Evolutionary conservation across 2,329 filamentous ascomycete species (phyloP).

Genomic region (Pseudocercospora macadamiae): DNA sequence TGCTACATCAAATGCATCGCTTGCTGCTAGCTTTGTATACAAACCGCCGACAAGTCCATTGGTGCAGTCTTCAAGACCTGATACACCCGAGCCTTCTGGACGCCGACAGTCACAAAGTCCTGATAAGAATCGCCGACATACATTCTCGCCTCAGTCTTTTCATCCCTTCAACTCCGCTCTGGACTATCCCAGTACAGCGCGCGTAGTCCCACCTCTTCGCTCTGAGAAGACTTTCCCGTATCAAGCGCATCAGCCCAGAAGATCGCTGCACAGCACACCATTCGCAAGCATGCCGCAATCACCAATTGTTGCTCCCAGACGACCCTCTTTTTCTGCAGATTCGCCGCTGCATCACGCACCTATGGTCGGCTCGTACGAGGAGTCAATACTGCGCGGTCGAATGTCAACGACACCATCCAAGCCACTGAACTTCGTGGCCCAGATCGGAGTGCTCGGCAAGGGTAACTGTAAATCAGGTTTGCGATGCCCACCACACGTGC

Average conservation of each 20-base stretch:
- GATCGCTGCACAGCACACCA: slow-evolving; percentile 65
- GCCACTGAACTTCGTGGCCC: slow-evolving; percentile 87
- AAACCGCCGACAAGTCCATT: slow-evolving; percentile 90
- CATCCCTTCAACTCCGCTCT: slow-evolving; percentile 52
- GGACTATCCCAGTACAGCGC: slow-evolving; percentile 34
- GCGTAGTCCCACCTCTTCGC: slow-evolving; percentile 50
- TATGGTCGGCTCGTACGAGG: slow-evolving; percentile 97
- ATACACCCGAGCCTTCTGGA: slow-evolving; percentile 38
- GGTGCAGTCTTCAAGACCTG: slow-evolving; percentile 60
- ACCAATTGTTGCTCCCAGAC: slow-evolving; percentile 55
- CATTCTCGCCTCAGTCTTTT: slow-evolving; percentile 66
- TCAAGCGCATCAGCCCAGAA: slow-evolving; percentile 76
- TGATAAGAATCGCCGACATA: slow-evolving; percentile 67
- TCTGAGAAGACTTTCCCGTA: slow-evolving; percentile 67
- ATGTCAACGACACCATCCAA: slow-evolving; percentile 97
- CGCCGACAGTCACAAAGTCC: slow-evolving; percentile 45
- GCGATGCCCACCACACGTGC: slow-evolving; percentile 86
- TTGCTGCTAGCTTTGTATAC: slow-evolving; percentile 79
- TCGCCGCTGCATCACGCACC: slow-evolving; percentile 85
- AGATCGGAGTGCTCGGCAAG: slow-evolving; percentile 89
- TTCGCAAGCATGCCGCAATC: slow-evolving; percentile 51
- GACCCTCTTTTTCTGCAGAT: slow-evolving; percentile 73
- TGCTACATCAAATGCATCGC: slow-evolving; percentile 61
- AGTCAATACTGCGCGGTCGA: slow-evolving; percentile 88
- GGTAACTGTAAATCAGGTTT: slow-evolving; percentile 86